Percentiles rank a stretch among this genome's conserved stretches.
Evolutionary conservation across 129 eudicot species (phyloP).

Genomic region (Oenanthe sinensis): DNA sequence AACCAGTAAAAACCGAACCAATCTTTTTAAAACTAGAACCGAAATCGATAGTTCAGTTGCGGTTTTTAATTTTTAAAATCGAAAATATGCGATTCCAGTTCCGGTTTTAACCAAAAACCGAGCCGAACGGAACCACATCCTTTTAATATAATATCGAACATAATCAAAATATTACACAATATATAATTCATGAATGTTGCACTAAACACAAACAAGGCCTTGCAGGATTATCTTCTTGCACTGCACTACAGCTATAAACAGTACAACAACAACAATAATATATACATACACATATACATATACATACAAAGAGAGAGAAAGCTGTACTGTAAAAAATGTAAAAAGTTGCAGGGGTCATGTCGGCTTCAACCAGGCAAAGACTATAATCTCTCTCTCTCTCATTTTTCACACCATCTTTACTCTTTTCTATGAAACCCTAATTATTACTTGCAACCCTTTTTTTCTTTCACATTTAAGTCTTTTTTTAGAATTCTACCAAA

Average conservation of each 20-base stretch:
- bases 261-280: not conserved
- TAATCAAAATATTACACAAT: too few species aligned
- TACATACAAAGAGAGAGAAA: slow-evolving; percentile 9
- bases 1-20: too few species aligned
- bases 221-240: not conserved
- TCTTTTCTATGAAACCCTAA: slow-evolving; percentile 29
- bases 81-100: too few species aligned
- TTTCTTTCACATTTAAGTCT: slow-evolving; percentile 10
- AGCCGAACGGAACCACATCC: too few species aligned
- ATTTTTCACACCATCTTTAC: slow-evolving; percentile 12
- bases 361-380: slow-evolving; percentile 89
- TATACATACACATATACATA: slow-evolving; percentile 5
- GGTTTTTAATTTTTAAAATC: too few species aligned
- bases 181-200: too few species aligned
- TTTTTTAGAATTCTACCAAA: not conserved
- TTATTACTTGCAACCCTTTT: slow-evolving; percentile 14
- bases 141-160: not conserved
- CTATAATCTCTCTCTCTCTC: slow-evolving; percentile 31
- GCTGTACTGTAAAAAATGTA: slow-evolving; percentile 20
- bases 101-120: too few species aligned
- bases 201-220: not conserved
- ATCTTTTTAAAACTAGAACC: too few species aligned
- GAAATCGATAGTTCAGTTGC: too few species aligned
- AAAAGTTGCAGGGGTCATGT: slow-evolving; percentile 35
- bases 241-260: not conserved